phyloP scores from a whole-genome alignment of 2,329 filamentous ascomycete species.

The Aspergillus nomiae region DNA sequence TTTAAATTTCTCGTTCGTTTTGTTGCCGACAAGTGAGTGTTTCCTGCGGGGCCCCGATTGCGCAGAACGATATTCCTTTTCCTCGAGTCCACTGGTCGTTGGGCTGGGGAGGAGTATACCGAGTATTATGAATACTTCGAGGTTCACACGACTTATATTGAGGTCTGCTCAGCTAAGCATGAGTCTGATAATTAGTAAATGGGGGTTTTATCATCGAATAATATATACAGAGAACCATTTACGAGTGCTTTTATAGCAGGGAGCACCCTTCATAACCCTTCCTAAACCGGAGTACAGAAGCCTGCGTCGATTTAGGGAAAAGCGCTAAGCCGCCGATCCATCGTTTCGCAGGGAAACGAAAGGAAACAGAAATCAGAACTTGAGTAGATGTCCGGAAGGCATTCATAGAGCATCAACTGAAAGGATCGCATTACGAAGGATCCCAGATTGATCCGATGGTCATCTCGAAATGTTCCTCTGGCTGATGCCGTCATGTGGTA shows the following conservation, averaged over 20 bases:
- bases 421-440: background rate
- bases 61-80: background rate
- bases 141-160: background rate
- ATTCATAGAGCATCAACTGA: background rate
- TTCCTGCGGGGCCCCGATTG: background rate
- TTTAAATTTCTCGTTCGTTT: background rate
- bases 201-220: background rate
- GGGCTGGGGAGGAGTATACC: background rate
- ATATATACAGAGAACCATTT: background rate
- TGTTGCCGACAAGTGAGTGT: background rate
- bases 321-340: conserved; percentile 4
- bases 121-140: background rate
- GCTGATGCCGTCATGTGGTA: conserved; percentile 12
- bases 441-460: background rate
- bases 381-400: too few species aligned
- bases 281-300: background rate
- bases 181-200: background rate
- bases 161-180: background rate
- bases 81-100: background rate
- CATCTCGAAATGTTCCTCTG: background rate
- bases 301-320: background rate
- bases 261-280: background rate
- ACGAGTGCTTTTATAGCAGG: background rate
- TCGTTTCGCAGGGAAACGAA: background rate
- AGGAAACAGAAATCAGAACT: background rate